These are phyloP conservation scores for Angomonas ambiguus DNA, from an alignment of 208 protist species.

Conservation along the genomic window DNA sequence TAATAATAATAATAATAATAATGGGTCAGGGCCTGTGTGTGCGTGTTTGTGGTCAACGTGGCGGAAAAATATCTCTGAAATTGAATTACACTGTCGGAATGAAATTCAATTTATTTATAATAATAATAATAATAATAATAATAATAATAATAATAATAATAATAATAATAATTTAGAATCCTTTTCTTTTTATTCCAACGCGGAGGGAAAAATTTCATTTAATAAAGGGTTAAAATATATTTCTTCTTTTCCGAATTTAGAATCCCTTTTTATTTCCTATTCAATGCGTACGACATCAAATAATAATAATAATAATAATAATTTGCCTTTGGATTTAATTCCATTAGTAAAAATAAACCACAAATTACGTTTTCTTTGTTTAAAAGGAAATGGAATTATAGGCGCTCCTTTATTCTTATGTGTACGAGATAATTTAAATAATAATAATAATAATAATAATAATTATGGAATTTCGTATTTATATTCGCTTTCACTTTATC, in stretches of 20 bases:
- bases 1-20: conserved; percentile 2
- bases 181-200: too few relatives aligned
- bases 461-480: background rate
- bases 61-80: background rate
- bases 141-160: conserved; percentile 2
- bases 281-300: too few relatives aligned
- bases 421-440: background rate
- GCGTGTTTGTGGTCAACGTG: background rate
- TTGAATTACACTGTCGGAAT: background rate
- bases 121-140: background rate
- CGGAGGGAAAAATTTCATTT: background rate
- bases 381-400: background rate
- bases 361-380: background rate
- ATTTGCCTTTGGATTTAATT: background rate
- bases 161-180: background rate
- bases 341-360: background rate
- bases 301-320: conserved; percentile 2
- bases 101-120: background rate
- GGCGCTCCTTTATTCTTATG: background rate
- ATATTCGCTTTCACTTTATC: background rate
- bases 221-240: background rate
- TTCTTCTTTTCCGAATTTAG: background rate
- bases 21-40: too few relatives aligned
- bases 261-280: background rate
- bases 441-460: conserved; percentile 2